A percentile compares a stretch with the other conserved stretches of the same genome.
Conservation (phyloP, 1,284 basidiomycete species). For the Irpex rosettiformis region DNA sequence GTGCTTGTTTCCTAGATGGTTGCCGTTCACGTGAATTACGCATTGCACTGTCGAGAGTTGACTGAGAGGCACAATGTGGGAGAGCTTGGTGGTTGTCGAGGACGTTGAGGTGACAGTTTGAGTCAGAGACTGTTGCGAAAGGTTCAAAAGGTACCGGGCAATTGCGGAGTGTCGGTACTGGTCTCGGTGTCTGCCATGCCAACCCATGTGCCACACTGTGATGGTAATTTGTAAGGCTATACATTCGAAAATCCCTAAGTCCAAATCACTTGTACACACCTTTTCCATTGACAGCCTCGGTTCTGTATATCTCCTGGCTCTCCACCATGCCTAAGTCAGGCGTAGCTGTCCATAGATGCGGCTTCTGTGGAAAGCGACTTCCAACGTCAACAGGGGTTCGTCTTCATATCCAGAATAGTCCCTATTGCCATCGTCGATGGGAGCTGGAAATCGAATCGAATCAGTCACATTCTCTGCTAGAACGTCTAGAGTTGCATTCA, state of each 20-base stretch:
- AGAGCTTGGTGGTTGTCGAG: too few relatives aligned
- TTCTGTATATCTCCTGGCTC: too few relatives aligned
- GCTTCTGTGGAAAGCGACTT: not conserved
- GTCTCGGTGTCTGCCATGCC: too few relatives aligned
- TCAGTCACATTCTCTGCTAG: not conserved
- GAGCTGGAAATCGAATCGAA: not conserved
- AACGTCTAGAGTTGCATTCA: not conserved
- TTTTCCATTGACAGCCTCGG: too few relatives aligned
- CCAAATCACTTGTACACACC: too few relatives aligned
- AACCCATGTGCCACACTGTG: too few relatives aligned
- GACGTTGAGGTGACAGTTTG: too few relatives aligned
- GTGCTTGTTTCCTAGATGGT: not conserved
- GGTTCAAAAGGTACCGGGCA: too few relatives aligned
- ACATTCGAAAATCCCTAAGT: too few relatives aligned
- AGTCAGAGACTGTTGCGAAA: too few relatives aligned
- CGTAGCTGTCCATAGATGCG: not conserved
- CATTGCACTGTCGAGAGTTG: not conserved
- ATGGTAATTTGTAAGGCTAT: too few relatives aligned
- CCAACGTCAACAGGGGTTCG: not conserved
- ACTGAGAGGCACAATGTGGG: not conserved
- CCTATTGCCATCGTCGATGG: not conserved
- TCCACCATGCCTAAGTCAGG: not conserved
- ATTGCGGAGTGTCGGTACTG: too few relatives aligned
- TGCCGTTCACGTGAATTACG: not conserved
- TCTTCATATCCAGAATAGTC: not conserved